Evolutionary conservation across 306 rosid genomes (phyloP), one percentile per base, ranked within the genome.

Genomic region (Glycine soja): DNA sequence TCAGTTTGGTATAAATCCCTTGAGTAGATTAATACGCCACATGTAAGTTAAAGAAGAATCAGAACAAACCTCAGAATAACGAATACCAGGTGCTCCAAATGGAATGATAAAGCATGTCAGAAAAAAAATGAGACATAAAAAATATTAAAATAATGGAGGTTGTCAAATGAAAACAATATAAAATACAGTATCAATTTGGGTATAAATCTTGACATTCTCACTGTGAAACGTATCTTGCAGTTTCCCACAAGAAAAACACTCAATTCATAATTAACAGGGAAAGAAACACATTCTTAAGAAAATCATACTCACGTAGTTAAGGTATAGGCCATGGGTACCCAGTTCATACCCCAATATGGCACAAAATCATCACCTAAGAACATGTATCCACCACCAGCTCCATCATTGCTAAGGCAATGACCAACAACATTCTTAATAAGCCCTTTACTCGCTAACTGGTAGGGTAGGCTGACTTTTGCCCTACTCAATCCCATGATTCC

Each of bases 401-500:
- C 86, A 57, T 80, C 86, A 74, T 57, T 72, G 32, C 88, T 85
- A 6, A 93, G 87, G 85, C 97, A 91, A 86, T 93, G 97, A 57
- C 97, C 97, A 74, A 93, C 85, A 77, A 91, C 87, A 56, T 93
- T 91, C 86, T 88, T 90, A 56, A 93, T 87, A 75, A 90, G 76
- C 81, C 97, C 94, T 77, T 86, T 87, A 78, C 88, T 90, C 10
- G 92, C 90, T 74, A 93, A 85, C 84, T 93, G 97, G 76, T 85
- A 87, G 36, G 92, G 94, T 32, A 93, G 72, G 80, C 97, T 85
- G 18, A 91, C 90, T 88, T 88, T 87, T 16, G 92, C 91, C 77
- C 90, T 58, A 82, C 92, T 85, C 40, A 93, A 86, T 66, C 97
- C 97, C 72, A 93, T 85, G 84, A 93, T 91, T 67, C 97, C 97